phyloP scores from a whole-genome alignment of 371 early-diverging fungal species.

The Choanephora cucurbitarum region DNA sequence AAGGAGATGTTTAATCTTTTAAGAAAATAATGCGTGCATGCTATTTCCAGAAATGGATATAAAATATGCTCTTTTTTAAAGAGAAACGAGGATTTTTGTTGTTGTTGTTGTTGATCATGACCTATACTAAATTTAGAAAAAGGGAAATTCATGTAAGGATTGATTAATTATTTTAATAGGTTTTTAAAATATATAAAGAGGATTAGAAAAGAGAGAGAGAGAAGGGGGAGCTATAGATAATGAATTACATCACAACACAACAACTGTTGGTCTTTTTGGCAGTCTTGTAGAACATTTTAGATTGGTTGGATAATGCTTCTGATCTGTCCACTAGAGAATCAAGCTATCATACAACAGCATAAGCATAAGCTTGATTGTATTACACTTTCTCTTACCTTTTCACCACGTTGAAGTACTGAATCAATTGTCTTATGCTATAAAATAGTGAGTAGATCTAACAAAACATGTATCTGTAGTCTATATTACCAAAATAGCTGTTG shows the following conservation, averaged over 20 bases:
- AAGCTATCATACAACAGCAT: too few species aligned
- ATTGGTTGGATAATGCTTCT: constrained; percentile 87
- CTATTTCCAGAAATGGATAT: neutral
- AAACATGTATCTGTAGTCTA: too few species aligned
- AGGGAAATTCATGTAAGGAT: too few species aligned
- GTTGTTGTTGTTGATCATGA: too few species aligned
- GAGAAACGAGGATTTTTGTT: too few species aligned
- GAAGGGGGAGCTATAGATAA: neutral
- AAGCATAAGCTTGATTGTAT: too few species aligned
- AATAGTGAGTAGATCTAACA: neutral
- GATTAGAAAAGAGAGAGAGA: too few species aligned
- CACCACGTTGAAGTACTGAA: constrained; percentile 93
- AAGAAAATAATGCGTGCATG: neutral
- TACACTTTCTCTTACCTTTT: constrained; percentile 66
- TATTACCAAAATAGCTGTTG: constrained; percentile 91
- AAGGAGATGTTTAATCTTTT: neutral
- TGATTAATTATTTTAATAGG: too few species aligned
- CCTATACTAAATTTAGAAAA: too few species aligned
- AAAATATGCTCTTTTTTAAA: neutral
- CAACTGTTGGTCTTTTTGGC: constrained; percentile 98
- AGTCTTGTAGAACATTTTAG: constrained; percentile 98
- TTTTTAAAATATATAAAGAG: too few species aligned
- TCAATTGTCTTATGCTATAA: constrained; percentile 95
- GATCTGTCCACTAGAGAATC: constrained; percentile 93
- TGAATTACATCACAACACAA: constrained; percentile 65